Base-by-base conservation (phyloP, 257 asterid genomes). In the Petunia axillaris region DNA sequence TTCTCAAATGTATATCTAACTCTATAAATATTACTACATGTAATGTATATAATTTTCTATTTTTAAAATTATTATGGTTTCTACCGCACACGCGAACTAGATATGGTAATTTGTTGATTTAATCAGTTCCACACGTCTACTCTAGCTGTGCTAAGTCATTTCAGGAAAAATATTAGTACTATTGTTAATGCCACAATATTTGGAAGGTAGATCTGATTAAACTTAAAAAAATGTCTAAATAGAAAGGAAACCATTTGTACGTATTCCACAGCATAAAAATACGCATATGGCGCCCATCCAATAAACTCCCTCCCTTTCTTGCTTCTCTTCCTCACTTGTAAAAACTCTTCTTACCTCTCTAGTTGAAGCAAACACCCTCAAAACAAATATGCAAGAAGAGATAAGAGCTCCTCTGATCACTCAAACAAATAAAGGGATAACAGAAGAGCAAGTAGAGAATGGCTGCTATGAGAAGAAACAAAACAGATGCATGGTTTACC, bases 401-500 rank as follows among this genome's bases (percentile, higher is more conserved):
- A 79, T 84, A 2, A 86, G 84, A 78, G 89, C 76, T 64, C 94
- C 97, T 50, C 91, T 94, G 65, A 78, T 92, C 65, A 14, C 83
- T 46, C 82, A 53, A 10, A 87, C 38, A 71, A 73, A 78, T 80
- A 70, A 77, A 76, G 81, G 54, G 38, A 81, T 77, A 35, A 85
- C 58, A 55, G 84, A 80, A 75, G 82, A 81, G 14, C 53, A 75
- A 77, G 66, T 40, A 7, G 39, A 54, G 35, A 71, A 64, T 44
- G 73, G 78, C 75, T 71, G 60, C 41, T 71, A 46, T 14, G 64
- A 79, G 37, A 55, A 46, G 86, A 85, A 87, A 66, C 97, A 90
- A 79, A 87, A 88, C 3, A 88, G 92, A 80, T 90, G 85, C 87
- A 92, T 95, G 98, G 91, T 93, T 60, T 94, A 91, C 80, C 84